phyloP scores from a whole-genome alignment of 345 rosid genomes.

The Populus pruinosa region DNA sequence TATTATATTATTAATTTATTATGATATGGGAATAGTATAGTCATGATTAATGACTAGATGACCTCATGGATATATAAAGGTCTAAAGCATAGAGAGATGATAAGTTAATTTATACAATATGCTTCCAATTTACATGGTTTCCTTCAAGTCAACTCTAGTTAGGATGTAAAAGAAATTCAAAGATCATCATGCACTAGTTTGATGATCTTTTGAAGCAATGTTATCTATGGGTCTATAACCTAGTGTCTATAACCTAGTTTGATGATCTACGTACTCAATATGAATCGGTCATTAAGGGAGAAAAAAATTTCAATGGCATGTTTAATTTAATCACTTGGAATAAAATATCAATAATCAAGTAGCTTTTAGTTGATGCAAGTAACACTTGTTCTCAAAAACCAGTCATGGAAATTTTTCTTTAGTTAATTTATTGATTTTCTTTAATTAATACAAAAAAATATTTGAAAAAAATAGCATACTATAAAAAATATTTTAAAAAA shows the following conservation, averaged over 20 bases:
- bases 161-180: neutral
- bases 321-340: neutral
- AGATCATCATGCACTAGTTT: neutral
- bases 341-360: too few species aligned
- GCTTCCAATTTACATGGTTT: neutral
- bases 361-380: too few species aligned
- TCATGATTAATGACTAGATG: conserved; percentile 2
- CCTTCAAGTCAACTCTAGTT: neutral
- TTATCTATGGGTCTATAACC: too few species aligned
- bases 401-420: too few species aligned
- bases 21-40: neutral
- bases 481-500: too few species aligned
- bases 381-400: too few species aligned
- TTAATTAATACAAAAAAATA: too few species aligned
- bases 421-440: too few species aligned
- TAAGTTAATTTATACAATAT: neutral
- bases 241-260: too few species aligned
- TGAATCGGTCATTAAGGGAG: neutral
- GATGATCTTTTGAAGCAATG: neutral
- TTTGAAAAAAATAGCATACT: too few species aligned
- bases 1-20: neutral
- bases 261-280: neutral
- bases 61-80: neutral
- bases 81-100: neutral
- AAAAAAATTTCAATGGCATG: neutral